Base-by-base conservation (phyloP, 352 stramenopile genomes). In the Phytopythium cucurbitacearum region DNA sequence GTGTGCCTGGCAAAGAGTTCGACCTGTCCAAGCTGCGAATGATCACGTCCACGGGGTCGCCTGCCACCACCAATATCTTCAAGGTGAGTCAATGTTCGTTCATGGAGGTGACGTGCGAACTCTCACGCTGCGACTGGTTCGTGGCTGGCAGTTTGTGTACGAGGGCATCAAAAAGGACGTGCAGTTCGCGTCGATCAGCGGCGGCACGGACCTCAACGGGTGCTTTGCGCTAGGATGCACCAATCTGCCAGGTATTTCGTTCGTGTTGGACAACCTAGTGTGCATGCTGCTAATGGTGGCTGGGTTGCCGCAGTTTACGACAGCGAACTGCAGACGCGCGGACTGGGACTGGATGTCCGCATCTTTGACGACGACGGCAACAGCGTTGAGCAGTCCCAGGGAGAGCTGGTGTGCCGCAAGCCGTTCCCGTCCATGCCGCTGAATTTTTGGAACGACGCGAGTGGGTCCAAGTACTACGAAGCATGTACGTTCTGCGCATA, bases 341-440 rank as follows among this genome's bases (percentile, higher is more conserved):
- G 81, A 15, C 71, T 95, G 32, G 85, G 85, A 12, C 67, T 95
- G 21, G 80, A 95, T 49, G 82, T 95, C 0, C 71, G 64, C 53
- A 89, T 91, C 42, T 91, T 76, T 48, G 64, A 80, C 50, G 76
- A 91, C 57, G 60, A 86, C 37, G 73, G 64, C 32, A 69, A 85
- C 28, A 53, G 80, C 40, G 51, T 89, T 4, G 28, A 61, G 48
- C 41, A 76, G 55, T 56, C 71, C 35, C 69, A 91, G 57, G 79
- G 76, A 32, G 81, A 89, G 40, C 59, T 90, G 15, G 73, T 88
- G 13, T 89, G 78, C 51, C 67, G 71, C 57, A 83, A 87, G 60
- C 83, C 85, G 15, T 95, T 95, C 61, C 83, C 85, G 38, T 93
- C 81, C 7, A 91, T 92, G 81, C 85, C 85, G 40, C 61, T 91